phyloP scores from a whole-genome alignment of 768 basidiomycete genomes.

The Xanthoconium purpureum region DNA sequence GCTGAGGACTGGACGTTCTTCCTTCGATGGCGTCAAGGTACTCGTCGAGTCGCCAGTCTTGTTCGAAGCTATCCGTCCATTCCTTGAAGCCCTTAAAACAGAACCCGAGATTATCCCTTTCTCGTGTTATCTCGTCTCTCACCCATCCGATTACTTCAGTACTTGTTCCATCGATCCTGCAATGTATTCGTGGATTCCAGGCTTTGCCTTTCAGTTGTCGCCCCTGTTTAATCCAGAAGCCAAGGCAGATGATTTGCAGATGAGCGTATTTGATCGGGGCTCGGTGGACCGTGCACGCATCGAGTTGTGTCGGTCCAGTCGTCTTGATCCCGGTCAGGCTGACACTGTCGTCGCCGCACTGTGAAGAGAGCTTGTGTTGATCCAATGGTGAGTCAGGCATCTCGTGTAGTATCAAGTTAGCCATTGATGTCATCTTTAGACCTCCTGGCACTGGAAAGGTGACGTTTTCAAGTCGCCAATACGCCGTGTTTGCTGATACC shows the following conservation, averaged over 20 bases:
- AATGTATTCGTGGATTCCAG: slow-evolving; percentile 49
- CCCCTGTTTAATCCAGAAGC: slow-evolving; percentile 47
- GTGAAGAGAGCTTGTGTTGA: slow-evolving; percentile 57
- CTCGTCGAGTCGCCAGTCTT: slow-evolving; percentile 63
- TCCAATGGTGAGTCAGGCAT: slow-evolving; percentile 58
- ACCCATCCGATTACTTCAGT: slow-evolving; percentile 33
- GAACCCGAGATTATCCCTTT: slow-evolving; percentile 62
- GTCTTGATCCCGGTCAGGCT: slow-evolving; percentile 68
- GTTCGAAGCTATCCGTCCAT: slow-evolving; percentile 66
- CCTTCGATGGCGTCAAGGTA: slow-evolving; percentile 28
- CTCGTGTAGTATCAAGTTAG: neutral
- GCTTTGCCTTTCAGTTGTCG: slow-evolving; percentile 54
- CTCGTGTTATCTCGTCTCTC: slow-evolving; percentile 48
- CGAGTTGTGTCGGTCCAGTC: slow-evolving; percentile 45
- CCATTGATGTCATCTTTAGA: slow-evolving; percentile 30
- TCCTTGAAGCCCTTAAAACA: slow-evolving; percentile 56
- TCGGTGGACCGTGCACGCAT: slow-evolving; percentile 47
- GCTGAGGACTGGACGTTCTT: slow-evolving; percentile 28
- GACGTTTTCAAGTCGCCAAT: neutral
- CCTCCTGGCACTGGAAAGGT: slow-evolving; percentile 83
- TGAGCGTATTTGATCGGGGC: slow-evolving; percentile 39
- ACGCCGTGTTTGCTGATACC: too few species aligned
- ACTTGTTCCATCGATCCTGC: slow-evolving; percentile 46
- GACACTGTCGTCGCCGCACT: slow-evolving; percentile 64
- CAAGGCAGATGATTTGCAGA: slow-evolving; percentile 37